A percentile compares a stretch with the other conserved stretches of the same genome.
Conservation (phyloP, 805 yeast genomes). For the Candida nemodendra region DNA sequence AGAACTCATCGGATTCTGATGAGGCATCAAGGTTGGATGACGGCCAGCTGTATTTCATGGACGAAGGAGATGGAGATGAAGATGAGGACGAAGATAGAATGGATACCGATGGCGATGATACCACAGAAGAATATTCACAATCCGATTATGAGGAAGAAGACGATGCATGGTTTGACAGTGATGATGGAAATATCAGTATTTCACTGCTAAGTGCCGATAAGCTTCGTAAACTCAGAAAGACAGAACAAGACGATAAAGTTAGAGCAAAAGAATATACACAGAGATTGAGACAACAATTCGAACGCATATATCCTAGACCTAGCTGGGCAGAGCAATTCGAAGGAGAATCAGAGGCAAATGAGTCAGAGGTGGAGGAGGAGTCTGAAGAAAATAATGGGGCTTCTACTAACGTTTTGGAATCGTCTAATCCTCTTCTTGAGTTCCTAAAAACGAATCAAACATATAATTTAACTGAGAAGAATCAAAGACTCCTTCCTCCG, state of each 20-base stretch:
- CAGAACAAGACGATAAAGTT: constrained; percentile 38
- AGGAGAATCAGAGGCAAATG: constrained; percentile 49
- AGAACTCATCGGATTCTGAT: constrained; percentile 33
- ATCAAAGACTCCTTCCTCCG: constrained; percentile 63
- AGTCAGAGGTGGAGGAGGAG: constrained; percentile 13
- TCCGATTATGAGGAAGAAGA: constrained; percentile 27
- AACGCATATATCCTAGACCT: constrained; percentile 76
- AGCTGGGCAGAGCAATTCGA: constrained; percentile 68
- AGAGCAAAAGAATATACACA: constrained; percentile 34
- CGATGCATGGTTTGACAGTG: constrained; percentile 85
- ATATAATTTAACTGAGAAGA: constrained; percentile 25
- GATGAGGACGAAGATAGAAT: constrained; percentile 33
- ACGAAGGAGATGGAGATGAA: constrained; percentile 40
- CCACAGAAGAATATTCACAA: constrained; percentile 32
- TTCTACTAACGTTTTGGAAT: constrained; percentile 19
- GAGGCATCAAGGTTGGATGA: constrained; percentile 39
- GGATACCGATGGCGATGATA: constrained; percentile 33
- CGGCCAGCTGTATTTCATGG: constrained; percentile 55
- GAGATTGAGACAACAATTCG: constrained; percentile 59
- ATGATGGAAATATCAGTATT: constrained; percentile 72
- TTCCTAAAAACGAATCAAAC: constrained; percentile 34
- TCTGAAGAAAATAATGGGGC: constrained; percentile 11
- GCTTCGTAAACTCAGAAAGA: constrained; percentile 67
- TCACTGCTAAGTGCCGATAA: constrained; percentile 59
- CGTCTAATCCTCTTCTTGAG: constrained; percentile 33